Base-by-base conservation (phyloP, 139 green algal species). In the Yamagishiella unicocca region DNA sequence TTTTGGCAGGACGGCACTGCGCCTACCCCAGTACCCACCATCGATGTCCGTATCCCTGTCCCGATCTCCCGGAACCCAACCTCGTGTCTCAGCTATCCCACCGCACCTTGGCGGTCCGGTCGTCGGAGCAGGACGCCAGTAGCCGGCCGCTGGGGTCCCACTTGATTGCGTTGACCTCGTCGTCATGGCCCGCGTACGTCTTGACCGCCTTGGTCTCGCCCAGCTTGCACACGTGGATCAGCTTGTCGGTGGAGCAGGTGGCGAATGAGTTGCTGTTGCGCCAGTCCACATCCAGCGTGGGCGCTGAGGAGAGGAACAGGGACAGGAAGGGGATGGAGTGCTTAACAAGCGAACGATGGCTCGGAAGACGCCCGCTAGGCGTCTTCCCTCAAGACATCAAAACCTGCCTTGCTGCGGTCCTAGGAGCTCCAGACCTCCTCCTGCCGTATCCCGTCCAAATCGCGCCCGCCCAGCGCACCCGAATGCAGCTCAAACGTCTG, bases 221-320 rank as follows among this genome's bases (percentile, higher is more conserved):
- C 40, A 99, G 77, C 83, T 95, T 93, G 94, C 94, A 98, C 12
- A 98, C 93, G 70, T 96, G 94, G 66, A 99, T 98, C 54, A 90
- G 91, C 62, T 95, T 93, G 89, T 99, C 97, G 24, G 95, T 96
- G 75, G 93, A 97, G 92, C 95, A 98, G 33, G 96, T 97, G 45
- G 97, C 96, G 91, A 99, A 99, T 6, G 93, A 94, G 54, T 55
- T 93, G 90, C 97, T 95, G 93, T 96, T 97, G 67, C 95, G 91
- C 97, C 97, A 99, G 92, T 98, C 97, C 58, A 98, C 96, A 81
- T 99, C 97, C 88, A 99, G 89, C 4, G 93, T 96, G 4, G 96
- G 93, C 0, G 92, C 96, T 94, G 93, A 38, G n/a, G n/a, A 31
- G 3, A 46, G 35, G 37, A 9, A 8, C 9, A 35, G 35, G 35